Evolutionary conservation across 179 eudicot species (phyloP).

Genomic region (Beta lomatogona): DNA sequence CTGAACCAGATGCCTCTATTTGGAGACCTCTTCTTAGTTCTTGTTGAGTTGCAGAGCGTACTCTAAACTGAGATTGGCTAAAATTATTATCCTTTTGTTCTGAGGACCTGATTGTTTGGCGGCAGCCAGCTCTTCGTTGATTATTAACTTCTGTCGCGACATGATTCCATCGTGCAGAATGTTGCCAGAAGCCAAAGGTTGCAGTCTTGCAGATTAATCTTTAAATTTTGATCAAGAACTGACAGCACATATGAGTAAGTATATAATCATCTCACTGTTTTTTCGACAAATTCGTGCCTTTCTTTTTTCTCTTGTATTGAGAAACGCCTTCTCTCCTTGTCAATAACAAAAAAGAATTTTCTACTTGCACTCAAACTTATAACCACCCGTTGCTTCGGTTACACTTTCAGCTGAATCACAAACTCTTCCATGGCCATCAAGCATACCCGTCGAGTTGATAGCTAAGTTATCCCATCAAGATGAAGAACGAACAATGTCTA

Average conservation of each 20-base stretch:
- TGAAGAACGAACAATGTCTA: too few relatives aligned
- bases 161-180: not conserved
- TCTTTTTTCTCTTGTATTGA: not conserved
- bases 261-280: not conserved
- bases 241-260: constrained; percentile 2
- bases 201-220: not conserved
- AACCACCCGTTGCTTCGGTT: too few relatives aligned
- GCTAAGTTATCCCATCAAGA: too few relatives aligned
- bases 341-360: not conserved
- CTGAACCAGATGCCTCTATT: constrained; percentile 52
- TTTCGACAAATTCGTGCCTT: not conserved
- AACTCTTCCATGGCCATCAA: too few relatives aligned
- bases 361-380: too few relatives aligned
- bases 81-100: constrained; percentile 28
- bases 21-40: constrained; percentile 53
- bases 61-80: constrained; percentile 33
- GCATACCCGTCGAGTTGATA: too few relatives aligned
- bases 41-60: constrained; percentile 31
- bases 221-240: not conserved
- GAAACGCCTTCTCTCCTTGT: not conserved
- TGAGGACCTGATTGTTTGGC: not conserved
- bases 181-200: not conserved
- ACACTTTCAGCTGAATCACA: too few relatives aligned
- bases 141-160: not conserved
- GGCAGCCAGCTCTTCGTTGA: not conserved